Percentiles rank a stretch among this genome's conserved stretches.
Evolutionary conservation across 1,139 yeast species (phyloP).

Genomic region (Magnusiomyces tetraspermus): DNA sequence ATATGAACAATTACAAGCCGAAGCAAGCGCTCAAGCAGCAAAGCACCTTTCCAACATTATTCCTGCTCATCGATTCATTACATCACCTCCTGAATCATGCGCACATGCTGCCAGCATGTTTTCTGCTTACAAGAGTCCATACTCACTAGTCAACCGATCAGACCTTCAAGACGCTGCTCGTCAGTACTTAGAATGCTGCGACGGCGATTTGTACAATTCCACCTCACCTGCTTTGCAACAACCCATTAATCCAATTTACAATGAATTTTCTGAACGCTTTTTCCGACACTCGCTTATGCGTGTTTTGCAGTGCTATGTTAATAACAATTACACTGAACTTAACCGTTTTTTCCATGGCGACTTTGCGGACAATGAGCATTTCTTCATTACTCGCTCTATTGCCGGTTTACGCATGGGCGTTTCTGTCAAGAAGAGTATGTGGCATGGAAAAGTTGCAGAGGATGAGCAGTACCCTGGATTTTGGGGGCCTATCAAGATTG

Average conservation of each 20-base stretch:
- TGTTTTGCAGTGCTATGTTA: conserved; percentile 7
- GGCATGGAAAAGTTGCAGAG: conserved; percentile 12
- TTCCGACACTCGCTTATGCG: conserved; percentile 9
- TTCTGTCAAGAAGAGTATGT: conserved; percentile 5
- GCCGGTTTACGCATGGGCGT: conserved; percentile 11
- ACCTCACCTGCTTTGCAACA: neutral
- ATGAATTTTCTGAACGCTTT: conserved; percentile 7
- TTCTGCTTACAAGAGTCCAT: neutral
- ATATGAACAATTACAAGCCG: neutral
- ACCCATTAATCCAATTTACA: neutral
- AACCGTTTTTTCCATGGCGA: conserved; percentile 2
- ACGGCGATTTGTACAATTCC: neutral
- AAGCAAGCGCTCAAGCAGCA: neutral
- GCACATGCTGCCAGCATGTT: neutral
- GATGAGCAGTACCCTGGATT: conserved; percentile 14
- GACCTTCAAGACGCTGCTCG: neutral
- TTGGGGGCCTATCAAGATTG: conserved; percentile 9
- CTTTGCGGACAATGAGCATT: conserved; percentile 4
- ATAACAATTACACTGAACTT: conserved; percentile 1
- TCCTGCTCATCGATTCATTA: neutral
- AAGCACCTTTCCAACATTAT: neutral
- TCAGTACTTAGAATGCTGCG: neutral
- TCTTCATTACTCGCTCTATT: conserved; percentile 5
- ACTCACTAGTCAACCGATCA: neutral
- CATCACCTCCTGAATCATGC: neutral